Base-by-base conservation (phyloP, 2,329 filamentous ascomycete species). In the Aspergillus transmontanensis region DNA sequence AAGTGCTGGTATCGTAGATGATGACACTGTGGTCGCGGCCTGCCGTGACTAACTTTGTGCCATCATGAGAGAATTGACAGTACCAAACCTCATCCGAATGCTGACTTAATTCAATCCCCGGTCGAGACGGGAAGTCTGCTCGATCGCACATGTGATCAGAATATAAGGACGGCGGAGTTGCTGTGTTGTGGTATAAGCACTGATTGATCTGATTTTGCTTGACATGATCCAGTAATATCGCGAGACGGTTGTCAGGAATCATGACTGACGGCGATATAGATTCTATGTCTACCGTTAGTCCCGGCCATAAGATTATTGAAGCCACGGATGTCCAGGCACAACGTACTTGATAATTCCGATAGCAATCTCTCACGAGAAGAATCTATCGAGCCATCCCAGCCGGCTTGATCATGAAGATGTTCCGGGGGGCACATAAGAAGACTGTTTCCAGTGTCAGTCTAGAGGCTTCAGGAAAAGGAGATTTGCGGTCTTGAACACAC, bases 211-310 rank as follows among this genome's bases (percentile, higher is more conserved):
- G 94, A 66, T 85, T 87, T 65, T 90, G 85, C 75, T 97, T 97
- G 43, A 97, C 89, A 68, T 96, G 89, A 62, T 94, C 85, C 58
- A 99, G 82, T 19, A 99, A 82, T 39, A 89, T 85, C 1, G 93
- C 92, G 51, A 99, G 83, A 7, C 95, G 89, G 76, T 95, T 92
- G 73, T 97, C 92, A 1, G 95, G 95, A 60, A 99, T 90, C 94
- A 99, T 98, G 51, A 97, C 92, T 4, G 93, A 95, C 0, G 95
- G 94, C 1, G 95, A 97, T 76, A 99, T 96, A 61, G 88, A 97
- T 82, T 86, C 91, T 94, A 69, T 21, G 64, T 21, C 64, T 21
- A 9, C 21, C 9, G 63, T 76, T 63, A 71, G 64, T 36, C 80
- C 59, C 76, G 11, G 26, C 48, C 16, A 28, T 19, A 26, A 19